Conservation (phyloP, 441 rosid genomes). For the Raphanus hybrid region DNA sequence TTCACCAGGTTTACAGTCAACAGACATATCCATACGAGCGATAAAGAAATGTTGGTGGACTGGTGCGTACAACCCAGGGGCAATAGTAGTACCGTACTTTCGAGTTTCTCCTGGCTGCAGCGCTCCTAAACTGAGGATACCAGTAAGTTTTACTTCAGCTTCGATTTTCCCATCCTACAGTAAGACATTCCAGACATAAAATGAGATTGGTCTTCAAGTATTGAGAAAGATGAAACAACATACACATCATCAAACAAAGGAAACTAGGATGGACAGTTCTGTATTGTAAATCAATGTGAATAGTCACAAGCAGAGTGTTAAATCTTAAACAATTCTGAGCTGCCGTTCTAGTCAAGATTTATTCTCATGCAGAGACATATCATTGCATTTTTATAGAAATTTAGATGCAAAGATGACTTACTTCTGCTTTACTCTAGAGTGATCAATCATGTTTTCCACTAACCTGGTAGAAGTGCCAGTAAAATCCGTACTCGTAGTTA, state of each 20-base stretch:
- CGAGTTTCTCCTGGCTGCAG: conserved; percentile 81
- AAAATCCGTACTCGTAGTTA: conserved; percentile 91
- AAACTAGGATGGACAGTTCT: conserved; percentile 6
- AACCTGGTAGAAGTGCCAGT: conserved; percentile 95
- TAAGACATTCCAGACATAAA: conserved; percentile 19
- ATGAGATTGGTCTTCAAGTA: not conserved
- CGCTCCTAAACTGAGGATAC: conserved; percentile 90
- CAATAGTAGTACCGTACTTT: conserved; percentile 86
- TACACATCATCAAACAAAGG: conserved; percentile 1
- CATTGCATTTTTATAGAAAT: not conserved
- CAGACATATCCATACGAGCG: conserved; percentile 90
- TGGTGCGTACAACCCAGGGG: conserved; percentile 86
- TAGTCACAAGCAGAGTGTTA: conserved; percentile 10
- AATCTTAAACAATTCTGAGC: not conserved
- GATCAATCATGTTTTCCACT: conserved; percentile 36
- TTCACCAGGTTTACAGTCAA: conserved; percentile 87
- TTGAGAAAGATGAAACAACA: conserved; percentile 8
- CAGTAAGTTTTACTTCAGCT: conserved; percentile 89
- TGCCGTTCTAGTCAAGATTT: conserved; percentile 12
- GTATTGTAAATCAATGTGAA: conserved; percentile 19
- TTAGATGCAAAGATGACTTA: conserved; percentile 12
- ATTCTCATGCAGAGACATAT: not conserved
- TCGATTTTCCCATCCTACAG: conserved; percentile 34
- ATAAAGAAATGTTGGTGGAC: conserved; percentile 93
- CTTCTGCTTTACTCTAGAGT: conserved; percentile 9